These are phyloP conservation scores for Globisporangium spiculum DNA, from an alignment of 352 stramenopile genomes.

Conservation along the genomic window DNA sequence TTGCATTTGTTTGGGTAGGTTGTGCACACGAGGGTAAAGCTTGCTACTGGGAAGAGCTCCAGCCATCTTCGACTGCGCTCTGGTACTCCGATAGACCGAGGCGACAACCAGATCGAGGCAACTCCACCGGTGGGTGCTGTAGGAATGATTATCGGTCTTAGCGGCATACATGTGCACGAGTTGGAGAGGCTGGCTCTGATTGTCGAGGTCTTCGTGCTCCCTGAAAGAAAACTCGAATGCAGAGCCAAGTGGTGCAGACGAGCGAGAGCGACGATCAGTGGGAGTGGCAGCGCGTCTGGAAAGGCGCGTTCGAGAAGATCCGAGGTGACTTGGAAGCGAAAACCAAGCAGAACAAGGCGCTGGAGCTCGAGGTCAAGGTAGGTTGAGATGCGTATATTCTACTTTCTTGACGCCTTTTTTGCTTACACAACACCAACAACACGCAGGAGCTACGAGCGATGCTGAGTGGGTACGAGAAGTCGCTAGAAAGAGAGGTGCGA, in stretches of 20 bases:
- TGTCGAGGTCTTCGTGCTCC: neutral
- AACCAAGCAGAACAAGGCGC: slow-evolving; percentile 27
- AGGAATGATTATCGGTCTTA: no score
- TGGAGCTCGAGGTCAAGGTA: slow-evolving; percentile 50
- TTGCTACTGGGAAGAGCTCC: neutral
- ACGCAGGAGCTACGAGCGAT: slow-evolving; percentile 43
- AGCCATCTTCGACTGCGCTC: neutral
- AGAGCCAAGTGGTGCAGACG: slow-evolving; percentile 56
- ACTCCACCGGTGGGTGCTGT: neutral
- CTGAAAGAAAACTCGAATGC: slow-evolving; percentile 23
- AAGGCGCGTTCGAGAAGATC: slow-evolving; percentile 68
- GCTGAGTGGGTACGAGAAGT: slow-evolving; percentile 36
- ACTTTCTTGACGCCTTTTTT: neutral
- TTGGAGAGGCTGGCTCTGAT: neutral
- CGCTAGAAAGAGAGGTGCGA: slow-evolving; percentile 32
- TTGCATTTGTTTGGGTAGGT: neutral
- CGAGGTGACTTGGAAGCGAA: slow-evolving; percentile 34
- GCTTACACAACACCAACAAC: neutral
- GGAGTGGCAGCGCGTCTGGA: slow-evolving; percentile 71
- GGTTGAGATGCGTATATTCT: neutral
- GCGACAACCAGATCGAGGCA: neutral
- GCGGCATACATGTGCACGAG: no score
- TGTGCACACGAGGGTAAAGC: neutral
- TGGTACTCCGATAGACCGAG: neutral
- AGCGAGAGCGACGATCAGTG: slow-evolving; percentile 61